Evolutionary conservation across 1,284 basidiomycete genomes (phyloP).

Genomic region (Prillingera fragicola): DNA sequence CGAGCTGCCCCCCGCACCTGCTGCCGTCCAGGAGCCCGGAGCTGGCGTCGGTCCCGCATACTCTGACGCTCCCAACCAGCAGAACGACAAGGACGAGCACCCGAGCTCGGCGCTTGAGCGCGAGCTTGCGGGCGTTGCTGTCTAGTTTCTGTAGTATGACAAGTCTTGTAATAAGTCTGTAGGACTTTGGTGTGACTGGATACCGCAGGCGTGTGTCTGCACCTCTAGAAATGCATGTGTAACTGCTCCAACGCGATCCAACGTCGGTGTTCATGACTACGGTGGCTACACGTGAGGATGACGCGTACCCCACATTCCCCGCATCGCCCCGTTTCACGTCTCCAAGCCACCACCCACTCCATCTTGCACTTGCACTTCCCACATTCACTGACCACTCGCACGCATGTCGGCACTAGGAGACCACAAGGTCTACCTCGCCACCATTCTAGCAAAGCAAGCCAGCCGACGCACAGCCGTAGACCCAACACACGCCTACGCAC

Average conservation of each 20-base stretch:
- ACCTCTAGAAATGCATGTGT: background rate
- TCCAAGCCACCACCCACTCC: no score
- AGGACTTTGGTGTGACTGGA: background rate
- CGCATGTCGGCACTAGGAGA: slow-evolving; percentile 45
- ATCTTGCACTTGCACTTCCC: no score
- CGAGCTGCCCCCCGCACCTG: slow-evolving; percentile 39
- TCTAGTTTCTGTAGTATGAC: no score
- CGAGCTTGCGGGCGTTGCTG: slow-evolving; percentile 55
- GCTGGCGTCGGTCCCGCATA: slow-evolving; percentile 47
- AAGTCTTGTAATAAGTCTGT: no score
- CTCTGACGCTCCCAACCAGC: slow-evolving; percentile 47
- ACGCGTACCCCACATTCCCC: no score
- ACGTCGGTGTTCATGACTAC: no score
- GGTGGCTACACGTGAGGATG: no score
- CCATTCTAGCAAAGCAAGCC: slow-evolving; percentile 51
- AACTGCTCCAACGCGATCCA: no score
- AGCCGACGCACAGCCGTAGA: slow-evolving; percentile 50
- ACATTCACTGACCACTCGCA: no score
- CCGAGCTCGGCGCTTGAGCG: slow-evolving; percentile 79
- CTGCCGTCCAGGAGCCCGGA: slow-evolving; percentile 21
- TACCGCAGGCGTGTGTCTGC: background rate
- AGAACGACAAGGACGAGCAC: slow-evolving; percentile 67
- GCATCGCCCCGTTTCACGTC: no score
- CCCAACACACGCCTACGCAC: slow-evolving; percentile 51
- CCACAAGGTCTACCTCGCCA: slow-evolving; percentile 51